These are phyloP conservation scores for Ammopiptanthus mongolicus DNA, from an alignment of 306 rosid species.

Conservation along the genomic window DNA sequence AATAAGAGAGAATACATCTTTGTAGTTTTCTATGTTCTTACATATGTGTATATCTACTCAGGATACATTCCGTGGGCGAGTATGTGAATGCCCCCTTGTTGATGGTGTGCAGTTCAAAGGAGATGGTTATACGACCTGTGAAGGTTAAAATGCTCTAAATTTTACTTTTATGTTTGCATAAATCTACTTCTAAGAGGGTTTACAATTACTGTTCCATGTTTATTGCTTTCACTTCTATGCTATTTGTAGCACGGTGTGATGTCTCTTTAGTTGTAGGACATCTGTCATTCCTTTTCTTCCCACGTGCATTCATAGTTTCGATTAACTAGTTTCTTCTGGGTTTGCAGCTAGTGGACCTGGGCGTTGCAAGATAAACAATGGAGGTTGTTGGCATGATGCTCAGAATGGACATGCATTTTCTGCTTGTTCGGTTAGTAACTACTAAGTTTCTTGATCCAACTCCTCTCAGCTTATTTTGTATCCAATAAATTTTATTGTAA, in stretches of 20 bases:
- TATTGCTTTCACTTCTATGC: slow-evolving; percentile 9
- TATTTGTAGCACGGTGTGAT: not conserved
- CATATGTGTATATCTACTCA: slow-evolving; percentile 24
- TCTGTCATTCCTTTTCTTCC: not conserved
- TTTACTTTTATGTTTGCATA: not conserved
- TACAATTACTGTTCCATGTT: not conserved
- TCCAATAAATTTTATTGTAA: not conserved
- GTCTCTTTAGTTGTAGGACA: not conserved
- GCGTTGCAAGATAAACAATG: slow-evolving; percentile 84
- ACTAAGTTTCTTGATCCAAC: not conserved
- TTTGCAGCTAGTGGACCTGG: slow-evolving; percentile 84
- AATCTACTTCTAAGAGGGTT: not conserved
- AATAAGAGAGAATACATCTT: not conserved
- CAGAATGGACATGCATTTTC: slow-evolving; percentile 66
- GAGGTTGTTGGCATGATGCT: slow-evolving; percentile 91
- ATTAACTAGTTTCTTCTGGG: slow-evolving; percentile 23
- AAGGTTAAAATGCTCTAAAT: slow-evolving; percentile 43
- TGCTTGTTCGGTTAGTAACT: slow-evolving; percentile 69
- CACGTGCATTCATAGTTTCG: not conserved
- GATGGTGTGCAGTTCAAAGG: slow-evolving; percentile 94
- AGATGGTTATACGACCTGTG: slow-evolving; percentile 79
- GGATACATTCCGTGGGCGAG: slow-evolving; percentile 97
- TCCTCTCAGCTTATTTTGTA: not conserved
- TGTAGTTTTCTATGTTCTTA: not conserved
- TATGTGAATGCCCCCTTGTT: slow-evolving; percentile 84